Evolutionary conservation across 2,329 filamentous ascomycete genomes (phyloP).

Genomic region (Neonectria sp.): DNA sequence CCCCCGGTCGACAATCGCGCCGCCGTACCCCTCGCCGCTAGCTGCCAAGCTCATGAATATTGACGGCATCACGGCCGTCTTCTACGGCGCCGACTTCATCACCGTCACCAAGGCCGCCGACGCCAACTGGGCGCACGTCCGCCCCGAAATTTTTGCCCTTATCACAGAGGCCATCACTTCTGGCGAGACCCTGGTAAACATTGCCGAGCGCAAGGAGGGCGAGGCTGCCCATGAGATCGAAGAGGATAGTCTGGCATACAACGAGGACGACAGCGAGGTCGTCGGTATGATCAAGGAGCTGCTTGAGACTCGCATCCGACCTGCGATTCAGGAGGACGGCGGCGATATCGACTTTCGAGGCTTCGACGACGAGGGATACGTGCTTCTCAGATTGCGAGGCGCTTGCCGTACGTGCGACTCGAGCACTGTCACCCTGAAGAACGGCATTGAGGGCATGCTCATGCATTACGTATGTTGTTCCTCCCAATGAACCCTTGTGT

Average conservation of each 20-base stretch:
- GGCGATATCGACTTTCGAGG: conserved; percentile 97
- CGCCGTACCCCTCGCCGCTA: conserved; percentile 91
- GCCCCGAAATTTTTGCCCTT: conserved; percentile 93
- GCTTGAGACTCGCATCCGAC: conserved; percentile 93
- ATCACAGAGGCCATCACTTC: conserved; percentile 94
- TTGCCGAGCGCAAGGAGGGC: conserved; percentile 73
- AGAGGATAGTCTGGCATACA: conserved; percentile 83
- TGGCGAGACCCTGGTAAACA: conserved; percentile 85
- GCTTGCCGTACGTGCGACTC: conserved; percentile 97
- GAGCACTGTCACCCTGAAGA: conserved; percentile 96
- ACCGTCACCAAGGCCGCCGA: conserved; percentile 93
- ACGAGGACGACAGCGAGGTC: conserved; percentile 93
- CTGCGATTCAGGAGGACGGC: conserved; percentile 97
- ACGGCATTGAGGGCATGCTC: conserved; percentile 98
- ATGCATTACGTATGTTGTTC: conserved; percentile 86
- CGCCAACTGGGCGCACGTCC: conserved; percentile 94
- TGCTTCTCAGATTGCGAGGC: conserved; percentile 89
- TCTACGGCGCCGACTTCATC: conserved; percentile 96
- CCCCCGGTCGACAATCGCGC: conserved; percentile 88
- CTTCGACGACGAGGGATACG: conserved; percentile 85
- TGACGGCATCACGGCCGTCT: conserved; percentile 94
- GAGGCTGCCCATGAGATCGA: conserved; percentile 57
- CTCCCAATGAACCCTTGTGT: not conserved
- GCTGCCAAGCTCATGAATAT: conserved; percentile 93
- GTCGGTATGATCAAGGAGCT: conserved; percentile 99